Percentiles rank a stretch among this genome's conserved stretches.
These are phyloP conservation scores for Phlegmacium glaucopus DNA, from an alignment of 768 basidiomycete species.

Conservation along the genomic window DNA sequence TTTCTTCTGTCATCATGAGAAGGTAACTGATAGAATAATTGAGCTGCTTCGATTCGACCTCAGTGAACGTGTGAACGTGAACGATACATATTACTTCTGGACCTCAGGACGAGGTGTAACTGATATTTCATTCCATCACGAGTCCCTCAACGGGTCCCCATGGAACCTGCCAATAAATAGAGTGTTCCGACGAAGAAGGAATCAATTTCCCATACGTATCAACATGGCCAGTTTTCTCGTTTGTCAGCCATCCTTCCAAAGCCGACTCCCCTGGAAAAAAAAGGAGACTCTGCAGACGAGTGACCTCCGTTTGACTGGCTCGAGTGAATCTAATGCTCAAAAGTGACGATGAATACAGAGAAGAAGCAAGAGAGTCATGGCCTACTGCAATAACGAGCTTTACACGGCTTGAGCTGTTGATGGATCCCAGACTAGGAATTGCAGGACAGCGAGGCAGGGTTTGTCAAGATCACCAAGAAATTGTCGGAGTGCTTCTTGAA, in stretches of 20 bases:
- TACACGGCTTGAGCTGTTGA: constrained; percentile 23
- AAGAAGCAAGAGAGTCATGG: constrained; percentile 26
- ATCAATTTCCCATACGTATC: constrained; percentile 51
- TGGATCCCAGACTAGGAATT: constrained; percentile 66
- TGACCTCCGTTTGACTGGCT: constrained; percentile 67
- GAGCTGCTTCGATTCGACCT: too few species aligned
- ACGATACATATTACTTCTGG: too few species aligned
- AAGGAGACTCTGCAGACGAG: constrained; percentile 66
- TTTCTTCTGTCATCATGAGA: too few species aligned
- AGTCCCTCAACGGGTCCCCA: constrained; percentile 16
- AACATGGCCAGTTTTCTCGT: constrained; percentile 12
- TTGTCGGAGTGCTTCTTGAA: constrained; percentile 41
- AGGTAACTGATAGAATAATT: too few species aligned
- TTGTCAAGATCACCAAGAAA: constrained; percentile 73
- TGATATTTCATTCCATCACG: constrained; percentile 9
- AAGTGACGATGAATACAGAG: too few species aligned
- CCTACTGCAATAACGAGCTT: constrained; percentile 39
- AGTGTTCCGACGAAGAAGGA: constrained; percentile 61
- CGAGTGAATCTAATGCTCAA: constrained; percentile 31
- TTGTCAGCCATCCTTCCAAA: constrained; percentile 67
- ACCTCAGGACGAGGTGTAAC: background rate
- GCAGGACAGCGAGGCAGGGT: constrained; percentile 67
- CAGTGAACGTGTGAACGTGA: too few species aligned
- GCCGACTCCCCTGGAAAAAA: constrained; percentile 52
- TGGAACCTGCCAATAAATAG: constrained; percentile 51